phyloP scores from a whole-genome alignment of 2,329 filamentous ascomycete species.

The Blastomyces emzantsi region DNA sequence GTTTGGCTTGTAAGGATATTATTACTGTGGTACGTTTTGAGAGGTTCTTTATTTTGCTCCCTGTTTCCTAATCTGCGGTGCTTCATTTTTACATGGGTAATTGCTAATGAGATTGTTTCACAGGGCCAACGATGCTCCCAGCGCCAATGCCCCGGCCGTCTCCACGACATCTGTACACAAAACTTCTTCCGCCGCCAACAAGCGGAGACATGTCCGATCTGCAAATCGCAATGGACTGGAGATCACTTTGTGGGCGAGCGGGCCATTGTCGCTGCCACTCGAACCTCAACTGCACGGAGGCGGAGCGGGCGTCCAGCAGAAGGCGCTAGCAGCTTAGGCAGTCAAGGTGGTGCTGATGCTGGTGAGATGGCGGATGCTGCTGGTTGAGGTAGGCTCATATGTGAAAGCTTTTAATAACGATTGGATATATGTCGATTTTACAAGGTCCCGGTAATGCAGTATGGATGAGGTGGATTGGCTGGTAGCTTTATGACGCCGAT shows the following conservation, averaged over 20 bases:
- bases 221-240: constrained; percentile 44
- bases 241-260: constrained; percentile 46
- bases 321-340: not conserved
- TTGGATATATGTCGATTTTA: not conserved
- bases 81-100: not conserved
- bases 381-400: not conserved
- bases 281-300: not conserved
- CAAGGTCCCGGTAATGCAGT: not conserved
- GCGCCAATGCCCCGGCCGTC: constrained; percentile 55
- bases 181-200: constrained; percentile 62
- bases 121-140: constrained; percentile 66
- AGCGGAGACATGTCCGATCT: constrained; percentile 54
- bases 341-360: not conserved
- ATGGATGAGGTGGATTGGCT: not conserved
- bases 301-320: not conserved
- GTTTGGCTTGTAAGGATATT: constrained; percentile 80
- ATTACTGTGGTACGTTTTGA: constrained; percentile 55
- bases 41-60: not conserved
- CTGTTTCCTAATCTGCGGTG: not conserved
- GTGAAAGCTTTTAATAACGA: not conserved
- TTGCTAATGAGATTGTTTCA: not conserved
- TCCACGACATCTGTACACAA: constrained; percentile 69
- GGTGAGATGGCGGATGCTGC: not conserved
- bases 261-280: constrained; percentile 30
- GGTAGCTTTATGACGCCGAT: not conserved